These are phyloP conservation scores for Hypoxylon trugodes DNA, from an alignment of 495 filamentous ascomycete species.

Conservation along the genomic window DNA sequence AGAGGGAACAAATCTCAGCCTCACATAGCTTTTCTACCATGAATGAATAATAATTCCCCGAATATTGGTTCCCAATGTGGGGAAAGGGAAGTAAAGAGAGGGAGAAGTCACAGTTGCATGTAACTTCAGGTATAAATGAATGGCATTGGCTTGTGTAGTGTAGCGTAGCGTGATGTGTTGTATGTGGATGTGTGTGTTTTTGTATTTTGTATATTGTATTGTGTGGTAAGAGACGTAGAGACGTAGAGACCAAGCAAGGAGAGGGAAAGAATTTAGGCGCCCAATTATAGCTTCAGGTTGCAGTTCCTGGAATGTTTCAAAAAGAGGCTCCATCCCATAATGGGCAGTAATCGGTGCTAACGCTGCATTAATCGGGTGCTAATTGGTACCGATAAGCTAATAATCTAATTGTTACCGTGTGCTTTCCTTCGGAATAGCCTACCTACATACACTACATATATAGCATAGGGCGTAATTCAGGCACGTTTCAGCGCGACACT, in stretches of 20 bases:
- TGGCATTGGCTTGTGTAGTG: no score
- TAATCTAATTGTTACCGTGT: constrained; percentile 14
- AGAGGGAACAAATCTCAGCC: constrained; percentile 1
- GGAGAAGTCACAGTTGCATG: constrained; percentile 6
- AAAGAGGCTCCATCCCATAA: constrained; percentile 20
- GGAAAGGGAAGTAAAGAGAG: constrained; percentile 11
- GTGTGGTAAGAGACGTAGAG: no score
- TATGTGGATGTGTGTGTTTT: constrained; percentile 5
- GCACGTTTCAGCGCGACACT: constrained; percentile 20
- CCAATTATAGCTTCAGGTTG: constrained; percentile 30
- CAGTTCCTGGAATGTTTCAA: constrained; percentile 43
- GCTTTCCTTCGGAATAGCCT: no score
- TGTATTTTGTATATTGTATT: not conserved
- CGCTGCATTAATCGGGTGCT: constrained; percentile 21
- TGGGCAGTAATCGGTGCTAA: no score
- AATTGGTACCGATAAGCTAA: not conserved
- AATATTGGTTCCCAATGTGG: constrained; percentile 32
- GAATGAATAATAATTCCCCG: constrained; percentile 18
- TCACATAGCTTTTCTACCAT: constrained; percentile 16
- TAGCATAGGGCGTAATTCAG: constrained; percentile 31
- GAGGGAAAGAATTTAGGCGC: constrained; percentile 38
- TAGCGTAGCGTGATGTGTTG: no score
- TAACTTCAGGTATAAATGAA: no score
- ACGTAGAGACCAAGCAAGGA: no score
- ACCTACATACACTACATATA: no score